Conservation (phyloP, 148 eudicot species). For the Polygonum maritimum region DNA sequence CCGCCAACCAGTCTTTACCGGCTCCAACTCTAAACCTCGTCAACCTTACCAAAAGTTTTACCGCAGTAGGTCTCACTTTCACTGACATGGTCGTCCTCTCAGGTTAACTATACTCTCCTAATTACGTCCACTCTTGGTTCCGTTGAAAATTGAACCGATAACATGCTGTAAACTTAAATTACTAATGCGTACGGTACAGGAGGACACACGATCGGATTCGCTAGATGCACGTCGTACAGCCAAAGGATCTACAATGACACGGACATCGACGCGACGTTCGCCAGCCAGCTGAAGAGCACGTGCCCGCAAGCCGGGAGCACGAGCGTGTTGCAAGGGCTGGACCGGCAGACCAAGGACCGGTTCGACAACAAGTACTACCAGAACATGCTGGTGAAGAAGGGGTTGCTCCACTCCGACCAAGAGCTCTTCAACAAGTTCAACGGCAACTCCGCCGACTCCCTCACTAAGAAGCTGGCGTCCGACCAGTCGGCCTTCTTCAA, state of each 20-base stretch:
- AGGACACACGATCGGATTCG: constrained; percentile 47
- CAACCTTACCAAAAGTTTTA: constrained; percentile 25
- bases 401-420: constrained; percentile 55
- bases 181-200: constrained; percentile 9
- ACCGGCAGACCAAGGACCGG: constrained; percentile 25
- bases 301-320: constrained; percentile 36
- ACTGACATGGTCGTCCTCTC: constrained; percentile 39
- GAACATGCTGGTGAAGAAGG: constrained; percentile 32
- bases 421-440: constrained; percentile 33
- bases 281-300: constrained; percentile 11
- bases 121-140: no score
- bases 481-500: constrained; percentile 21
- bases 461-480: constrained; percentile 27
- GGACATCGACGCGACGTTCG: constrained; percentile 31
- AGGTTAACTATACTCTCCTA: constrained; percentile 10
- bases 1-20: constrained; percentile 30
- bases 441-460: constrained; percentile 35
- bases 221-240: constrained; percentile 37
- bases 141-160: no score
- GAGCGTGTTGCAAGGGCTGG: constrained; percentile 30
- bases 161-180: no score
- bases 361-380: constrained; percentile 50
- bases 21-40: constrained; percentile 22
- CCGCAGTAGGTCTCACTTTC: constrained; percentile 24
- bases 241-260: constrained; percentile 38